phyloP scores from a whole-genome alignment of 2,329 filamentous ascomycete species.

The Trichoderma citrinoviride region DNA sequence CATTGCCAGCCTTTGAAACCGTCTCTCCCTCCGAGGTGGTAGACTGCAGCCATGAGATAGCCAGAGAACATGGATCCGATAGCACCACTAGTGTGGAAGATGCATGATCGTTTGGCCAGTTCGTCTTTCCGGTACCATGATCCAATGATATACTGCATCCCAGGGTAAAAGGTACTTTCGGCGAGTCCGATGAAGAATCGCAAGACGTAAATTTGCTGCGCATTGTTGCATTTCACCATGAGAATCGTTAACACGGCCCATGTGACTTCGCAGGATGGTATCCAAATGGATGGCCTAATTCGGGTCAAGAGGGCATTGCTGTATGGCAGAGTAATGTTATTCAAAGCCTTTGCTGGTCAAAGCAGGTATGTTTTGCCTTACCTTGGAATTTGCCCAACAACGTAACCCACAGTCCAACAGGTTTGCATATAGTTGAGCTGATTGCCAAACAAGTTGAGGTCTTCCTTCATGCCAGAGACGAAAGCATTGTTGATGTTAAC shows the following conservation, averaged over 20 bases:
- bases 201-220: conserved; percentile 38
- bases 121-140: conserved; percentile 46
- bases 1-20: conserved; percentile 30
- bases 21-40: conserved; percentile 33
- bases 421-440: conserved; percentile 52
- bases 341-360: not conserved
- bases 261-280: conserved; percentile 38
- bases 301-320: conserved; percentile 39
- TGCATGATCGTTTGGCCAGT: conserved; percentile 42
- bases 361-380: not conserved
- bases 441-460: conserved; percentile 45
- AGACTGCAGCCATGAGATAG: conserved; percentile 35
- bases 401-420: conserved; percentile 59
- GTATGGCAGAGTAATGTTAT: not conserved
- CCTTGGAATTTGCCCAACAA: conserved; percentile 45
- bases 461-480: conserved; percentile 48
- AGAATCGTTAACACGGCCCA: conserved; percentile 36
- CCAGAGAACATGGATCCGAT: conserved; percentile 35
- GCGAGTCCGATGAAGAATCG: conserved; percentile 46
- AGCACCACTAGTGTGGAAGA: conserved; percentile 40
- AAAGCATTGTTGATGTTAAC: conserved; percentile 41
- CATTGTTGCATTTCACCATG: conserved; percentile 37
- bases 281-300: conserved; percentile 41
- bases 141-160: conserved; percentile 41
- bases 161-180: conserved; percentile 41